A percentile compares a stretch with the other conserved stretches of the same genome.
Evolutionary conservation across 2,329 filamentous ascomycete genomes (phyloP).

Genomic region (Penicillium sp.): DNA sequence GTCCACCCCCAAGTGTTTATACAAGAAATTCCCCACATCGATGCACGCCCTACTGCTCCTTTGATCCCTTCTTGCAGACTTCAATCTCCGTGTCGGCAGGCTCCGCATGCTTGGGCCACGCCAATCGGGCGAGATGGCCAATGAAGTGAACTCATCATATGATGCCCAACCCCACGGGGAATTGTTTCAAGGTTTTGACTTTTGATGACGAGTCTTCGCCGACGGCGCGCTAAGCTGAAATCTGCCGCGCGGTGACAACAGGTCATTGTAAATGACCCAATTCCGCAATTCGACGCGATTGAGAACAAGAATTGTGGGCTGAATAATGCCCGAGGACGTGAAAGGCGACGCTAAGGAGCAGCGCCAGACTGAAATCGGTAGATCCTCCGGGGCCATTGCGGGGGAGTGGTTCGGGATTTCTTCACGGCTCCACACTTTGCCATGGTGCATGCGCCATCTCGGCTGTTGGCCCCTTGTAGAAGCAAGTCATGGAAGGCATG

Average conservation of each 20-base stretch:
- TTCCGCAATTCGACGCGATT: background rate
- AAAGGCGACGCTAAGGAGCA: conserved; percentile 3
- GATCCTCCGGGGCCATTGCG: conserved; percentile 11
- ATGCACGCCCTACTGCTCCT: background rate
- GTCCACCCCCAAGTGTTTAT: conserved; percentile 3
- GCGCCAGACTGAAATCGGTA: conserved; percentile 14
- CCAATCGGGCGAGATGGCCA: conserved; percentile 2
- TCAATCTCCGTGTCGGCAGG: background rate
- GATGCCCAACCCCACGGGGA: background rate
- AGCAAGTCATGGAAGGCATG: background rate
- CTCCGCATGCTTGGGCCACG: background rate
- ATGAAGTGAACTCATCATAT: background rate
- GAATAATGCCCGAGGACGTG: background rate
- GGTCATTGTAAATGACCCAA: no score
- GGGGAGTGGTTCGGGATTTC: conserved; percentile 5
- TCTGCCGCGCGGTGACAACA: background rate
- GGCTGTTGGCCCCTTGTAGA: background rate
- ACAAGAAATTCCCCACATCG: background rate
- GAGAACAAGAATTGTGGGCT: background rate
- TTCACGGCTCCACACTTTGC: conserved; percentile 12
- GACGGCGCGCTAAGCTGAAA: background rate
- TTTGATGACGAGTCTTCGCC: background rate
- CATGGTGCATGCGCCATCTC: background rate
- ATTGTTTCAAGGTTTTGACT: conserved; percentile 1
- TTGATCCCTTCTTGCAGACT: background rate